A percentile compares a stretch with the other conserved stretches of the same genome.
Evolutionary conservation across 2,329 filamentous ascomycete genomes (phyloP).

Genomic region (Sclerotinia nivalis): DNA sequence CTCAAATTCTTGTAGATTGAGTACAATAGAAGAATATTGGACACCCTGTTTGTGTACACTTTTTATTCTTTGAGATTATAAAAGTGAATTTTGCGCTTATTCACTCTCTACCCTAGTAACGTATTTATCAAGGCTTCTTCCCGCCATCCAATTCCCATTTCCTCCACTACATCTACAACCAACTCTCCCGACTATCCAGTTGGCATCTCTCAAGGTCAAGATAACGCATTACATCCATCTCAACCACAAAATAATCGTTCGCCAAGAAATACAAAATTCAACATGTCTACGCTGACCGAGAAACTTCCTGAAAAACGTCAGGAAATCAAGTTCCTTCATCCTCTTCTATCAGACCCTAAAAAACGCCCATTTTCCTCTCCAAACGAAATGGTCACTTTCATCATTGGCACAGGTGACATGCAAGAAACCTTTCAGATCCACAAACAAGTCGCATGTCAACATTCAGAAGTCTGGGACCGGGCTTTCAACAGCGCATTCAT

Average conservation of each 20-base stretch:
- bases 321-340: neutral
- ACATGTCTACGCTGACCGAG: neutral
- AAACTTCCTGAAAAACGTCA: neutral
- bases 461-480: conserved; percentile 7
- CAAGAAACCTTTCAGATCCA: conserved; percentile 1
- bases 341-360: too few relatives aligned
- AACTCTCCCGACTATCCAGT: neutral
- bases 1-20: neutral
- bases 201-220: too few relatives aligned
- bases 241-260: neutral
- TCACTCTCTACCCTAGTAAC: neutral
- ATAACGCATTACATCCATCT: too few relatives aligned
- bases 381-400: conserved; percentile 13
- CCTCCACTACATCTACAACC: neutral
- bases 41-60: neutral
- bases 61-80: neutral
- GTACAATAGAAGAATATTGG: neutral
- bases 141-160: too few relatives aligned
- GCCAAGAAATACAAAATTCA: neutral
- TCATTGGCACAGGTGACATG: neutral
- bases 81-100: neutral
- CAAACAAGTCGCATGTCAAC: conserved; percentile 3
- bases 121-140: neutral
- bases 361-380: neutral
- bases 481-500: conserved; percentile 9